A percentile compares a stretch with the other conserved stretches of the same genome.
phyloP scores from a whole-genome alignment of 75 land plant species.

The Azolla pinnata region DNA sequence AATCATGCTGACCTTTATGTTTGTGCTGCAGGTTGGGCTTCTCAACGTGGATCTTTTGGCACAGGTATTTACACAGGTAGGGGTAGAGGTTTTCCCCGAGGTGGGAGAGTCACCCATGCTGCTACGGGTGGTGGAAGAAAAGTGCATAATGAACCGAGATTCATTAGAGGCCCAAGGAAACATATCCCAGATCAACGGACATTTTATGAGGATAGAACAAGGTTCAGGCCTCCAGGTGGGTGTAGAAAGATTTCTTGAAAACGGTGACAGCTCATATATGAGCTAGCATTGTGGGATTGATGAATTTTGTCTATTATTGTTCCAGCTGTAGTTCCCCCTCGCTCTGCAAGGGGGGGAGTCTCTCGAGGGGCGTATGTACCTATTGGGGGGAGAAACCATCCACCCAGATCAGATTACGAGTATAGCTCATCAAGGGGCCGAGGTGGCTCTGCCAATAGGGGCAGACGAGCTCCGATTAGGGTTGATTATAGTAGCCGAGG shows the following conservation, averaged over 20 bases:
- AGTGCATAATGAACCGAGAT: slow-evolving; percentile 3
- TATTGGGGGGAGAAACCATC: not conserved
- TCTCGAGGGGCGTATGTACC: not conserved
- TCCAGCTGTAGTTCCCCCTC: slow-evolving; percentile 1
- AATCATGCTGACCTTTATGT: not conserved
- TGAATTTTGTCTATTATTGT: not conserved
- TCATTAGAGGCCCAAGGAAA: not conserved
- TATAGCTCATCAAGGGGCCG: slow-evolving; percentile 3
- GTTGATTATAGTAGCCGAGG: slow-evolving; percentile 1
- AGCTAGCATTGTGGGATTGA: not conserved
- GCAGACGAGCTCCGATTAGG: slow-evolving; percentile 2
- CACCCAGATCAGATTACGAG: not conserved
- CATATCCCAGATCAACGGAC: not conserved
- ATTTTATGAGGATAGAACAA: not conserved
- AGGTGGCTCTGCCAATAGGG: slow-evolving; percentile 7
- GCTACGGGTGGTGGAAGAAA: slow-evolving; percentile 7
- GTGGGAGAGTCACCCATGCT: slow-evolving; percentile 3
- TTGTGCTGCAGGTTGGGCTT: not conserved
- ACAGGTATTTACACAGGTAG: not conserved
- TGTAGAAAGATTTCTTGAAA: not conserved
- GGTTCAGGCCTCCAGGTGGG: not conserved
- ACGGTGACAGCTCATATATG: slow-evolving; percentile 4
- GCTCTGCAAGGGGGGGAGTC: slow-evolving; percentile 5
- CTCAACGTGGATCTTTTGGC: not conserved
- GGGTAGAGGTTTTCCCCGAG: slow-evolving; percentile 5